Conservation (phyloP, 768 basidiomycete genomes). For the Tylopilus subfusipes region DNA sequence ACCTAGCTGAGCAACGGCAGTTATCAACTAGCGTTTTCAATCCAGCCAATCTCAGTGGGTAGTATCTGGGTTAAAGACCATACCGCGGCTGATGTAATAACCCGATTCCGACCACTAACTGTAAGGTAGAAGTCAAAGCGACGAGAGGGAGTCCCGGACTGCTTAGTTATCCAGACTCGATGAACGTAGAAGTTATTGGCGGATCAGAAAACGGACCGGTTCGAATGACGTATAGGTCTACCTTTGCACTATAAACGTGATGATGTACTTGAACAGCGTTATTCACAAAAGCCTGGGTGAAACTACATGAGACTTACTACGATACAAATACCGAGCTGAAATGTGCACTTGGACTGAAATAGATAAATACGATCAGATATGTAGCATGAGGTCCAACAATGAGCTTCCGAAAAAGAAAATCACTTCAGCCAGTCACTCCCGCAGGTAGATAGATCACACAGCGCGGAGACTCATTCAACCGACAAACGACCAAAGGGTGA, state of each 20-base stretch:
- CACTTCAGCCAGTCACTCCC: background rate
- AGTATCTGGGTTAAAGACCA: background rate
- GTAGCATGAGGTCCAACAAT: background rate
- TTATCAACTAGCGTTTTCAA: slow-evolving; percentile 1
- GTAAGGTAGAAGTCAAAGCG: background rate
- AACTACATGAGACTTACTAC: slow-evolving; percentile 2
- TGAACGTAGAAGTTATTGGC: slow-evolving; percentile 23
- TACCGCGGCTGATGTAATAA: slow-evolving; percentile 16
- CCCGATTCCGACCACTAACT: slow-evolving; percentile 21
- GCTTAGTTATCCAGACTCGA: slow-evolving; percentile 28
- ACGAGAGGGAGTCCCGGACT: background rate
- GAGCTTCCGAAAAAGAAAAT: background rate
- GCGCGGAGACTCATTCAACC: background rate
- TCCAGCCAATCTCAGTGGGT: background rate
- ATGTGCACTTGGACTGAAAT: background rate
- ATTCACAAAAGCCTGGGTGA: background rate
- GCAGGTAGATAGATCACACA: slow-evolving; percentile 5
- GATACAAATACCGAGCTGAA: background rate
- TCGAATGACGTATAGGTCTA: background rate
- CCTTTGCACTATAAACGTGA: slow-evolving; percentile 23
- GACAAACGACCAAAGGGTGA: slow-evolving; percentile 11
- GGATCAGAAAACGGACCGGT: background rate
- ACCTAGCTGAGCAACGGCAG: slow-evolving; percentile 12
- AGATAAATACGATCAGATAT: background rate
- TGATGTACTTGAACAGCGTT: slow-evolving; percentile 10